phyloP scores from a whole-genome alignment of 192 early-diverging fungal species.

The Dissophora globulifera region DNA sequence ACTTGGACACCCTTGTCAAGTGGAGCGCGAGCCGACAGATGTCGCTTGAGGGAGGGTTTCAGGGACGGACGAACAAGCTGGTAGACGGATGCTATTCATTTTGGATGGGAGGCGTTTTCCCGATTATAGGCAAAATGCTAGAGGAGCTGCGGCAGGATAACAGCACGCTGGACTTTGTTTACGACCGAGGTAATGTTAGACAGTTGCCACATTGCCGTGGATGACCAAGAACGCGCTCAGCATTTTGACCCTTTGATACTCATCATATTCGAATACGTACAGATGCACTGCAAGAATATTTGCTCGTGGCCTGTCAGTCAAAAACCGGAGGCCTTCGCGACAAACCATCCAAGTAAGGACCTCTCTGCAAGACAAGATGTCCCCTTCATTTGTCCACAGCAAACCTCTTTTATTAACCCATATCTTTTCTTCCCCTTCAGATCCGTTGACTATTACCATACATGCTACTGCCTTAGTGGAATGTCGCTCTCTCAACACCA shows the following conservation, averaged over 20 bases:
- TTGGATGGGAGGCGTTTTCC: slow-evolving; percentile 89
- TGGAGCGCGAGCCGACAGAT: slow-evolving; percentile 88
- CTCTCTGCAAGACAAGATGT: neutral
- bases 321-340: slow-evolving; percentile 86
- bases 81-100: slow-evolving; percentile 99
- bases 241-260: no score
- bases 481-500: slow-evolving; percentile 87
- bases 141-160: slow-evolving; percentile 22
- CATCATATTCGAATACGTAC: no score
- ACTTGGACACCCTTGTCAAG: slow-evolving; percentile 66
- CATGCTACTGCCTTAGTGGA: slow-evolving; percentile 91
- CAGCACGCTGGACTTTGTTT: slow-evolving; percentile 53
- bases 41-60: slow-evolving; percentile 94
- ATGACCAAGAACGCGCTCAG: no score
- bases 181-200: slow-evolving; percentile 63
- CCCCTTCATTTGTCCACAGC: no score
- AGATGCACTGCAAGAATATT: slow-evolving; percentile 89
- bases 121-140: slow-evolving; percentile 69
- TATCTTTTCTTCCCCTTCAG: slow-evolving; percentile 45
- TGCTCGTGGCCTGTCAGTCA: slow-evolving; percentile 87
- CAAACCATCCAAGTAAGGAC: slow-evolving; percentile 85
- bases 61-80: slow-evolving; percentile 95
- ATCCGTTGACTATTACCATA: slow-evolving; percentile 90
- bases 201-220: no score
- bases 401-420: neutral